Evolutionary conservation across 441 rosid genomes (phyloP), one percentile per base, ranked within the genome.

Genomic region (Erysimum cheiri): DNA sequence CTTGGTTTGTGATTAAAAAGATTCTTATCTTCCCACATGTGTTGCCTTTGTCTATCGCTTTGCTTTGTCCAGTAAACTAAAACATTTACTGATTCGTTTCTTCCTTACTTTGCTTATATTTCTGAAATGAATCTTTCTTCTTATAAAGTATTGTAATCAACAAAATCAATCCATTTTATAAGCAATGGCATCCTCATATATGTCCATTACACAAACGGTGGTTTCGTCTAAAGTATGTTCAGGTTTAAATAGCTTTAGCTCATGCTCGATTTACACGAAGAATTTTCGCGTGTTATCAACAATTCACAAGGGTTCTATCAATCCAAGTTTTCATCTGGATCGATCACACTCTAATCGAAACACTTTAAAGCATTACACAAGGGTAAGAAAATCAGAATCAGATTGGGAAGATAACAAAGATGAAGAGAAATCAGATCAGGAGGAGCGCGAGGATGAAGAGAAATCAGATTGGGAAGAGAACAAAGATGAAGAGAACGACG

Each of bases 61-160:
- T 73, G 68, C 68, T 73, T 73, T 73, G 62, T 66, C 17, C 17
- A 67, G 60, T 22, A 65, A 31, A 56, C 64, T 43, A 43, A 49
- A 14, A 41, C 49, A 48, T 69, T 22, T 60, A 3, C 48, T 69
- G 46, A 69, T 75, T 75, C 79, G 43, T 69, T 64, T 75, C 62
- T 69, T 75, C 62, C 13, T n/a, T 9, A 47, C 55, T 36, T 7
- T 7, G 47, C 57, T 53, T 36, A 6, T 8, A 31, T 22, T 22
- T 22, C 24, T 22, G 22, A 24, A 15, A 66, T 17, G 48, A 47
- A 47, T 56, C n/a, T 5, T 35, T 11, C 17, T 33, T 10, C 15
- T 22, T 33, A n/a, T 6, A 43, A 64, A 48, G 44, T 52, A 28
- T 35, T 53, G 26, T 55, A 36, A 46, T 73, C 22, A 58, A 24